phyloP scores from a whole-genome alignment of 306 rosid genomes.

The Biancaea sappan region DNA sequence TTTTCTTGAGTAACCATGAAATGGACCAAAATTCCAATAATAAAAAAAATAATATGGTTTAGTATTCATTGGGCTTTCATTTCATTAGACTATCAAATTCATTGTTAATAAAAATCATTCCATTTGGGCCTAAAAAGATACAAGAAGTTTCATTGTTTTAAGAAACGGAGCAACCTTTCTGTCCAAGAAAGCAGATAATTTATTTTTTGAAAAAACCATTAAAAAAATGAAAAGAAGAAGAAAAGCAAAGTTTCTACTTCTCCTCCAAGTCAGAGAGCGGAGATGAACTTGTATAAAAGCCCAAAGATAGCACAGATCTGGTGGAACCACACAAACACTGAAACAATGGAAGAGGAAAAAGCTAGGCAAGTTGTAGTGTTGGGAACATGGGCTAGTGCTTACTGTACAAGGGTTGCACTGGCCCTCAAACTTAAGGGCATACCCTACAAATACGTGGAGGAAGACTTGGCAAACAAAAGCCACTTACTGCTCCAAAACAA shows the following conservation, averaged over 20 bases:
- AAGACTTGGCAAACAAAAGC: conserved; percentile 47
- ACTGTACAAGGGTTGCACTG: conserved; percentile 29
- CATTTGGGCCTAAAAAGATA: too few species aligned
- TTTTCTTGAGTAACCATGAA: too few species aligned
- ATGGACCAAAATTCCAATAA: too few species aligned
- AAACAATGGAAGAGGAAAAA: conserved; percentile 32
- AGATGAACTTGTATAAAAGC: neutral
- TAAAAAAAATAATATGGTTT: too few species aligned
- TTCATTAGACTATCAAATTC: too few species aligned
- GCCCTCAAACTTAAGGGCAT: conserved; percentile 47
- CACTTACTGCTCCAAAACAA: conserved; percentile 42
- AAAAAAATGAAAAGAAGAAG: too few species aligned
- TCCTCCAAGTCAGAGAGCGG: too few species aligned
- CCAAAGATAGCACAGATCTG: neutral
- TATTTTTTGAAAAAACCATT: too few species aligned
- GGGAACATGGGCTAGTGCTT: conserved; percentile 37
- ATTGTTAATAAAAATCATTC: neutral
- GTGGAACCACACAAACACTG: neutral
- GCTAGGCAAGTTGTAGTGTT: conserved; percentile 39
- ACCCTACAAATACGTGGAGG: conserved; percentile 43
- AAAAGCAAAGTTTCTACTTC: too few species aligned
- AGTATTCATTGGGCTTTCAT: too few species aligned
- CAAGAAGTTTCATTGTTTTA: too few species aligned
- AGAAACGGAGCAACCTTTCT: neutral
- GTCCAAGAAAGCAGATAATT: neutral